Conservation (phyloP, 768 basidiomycete species). For the Rhizopogon salebrosus region DNA sequence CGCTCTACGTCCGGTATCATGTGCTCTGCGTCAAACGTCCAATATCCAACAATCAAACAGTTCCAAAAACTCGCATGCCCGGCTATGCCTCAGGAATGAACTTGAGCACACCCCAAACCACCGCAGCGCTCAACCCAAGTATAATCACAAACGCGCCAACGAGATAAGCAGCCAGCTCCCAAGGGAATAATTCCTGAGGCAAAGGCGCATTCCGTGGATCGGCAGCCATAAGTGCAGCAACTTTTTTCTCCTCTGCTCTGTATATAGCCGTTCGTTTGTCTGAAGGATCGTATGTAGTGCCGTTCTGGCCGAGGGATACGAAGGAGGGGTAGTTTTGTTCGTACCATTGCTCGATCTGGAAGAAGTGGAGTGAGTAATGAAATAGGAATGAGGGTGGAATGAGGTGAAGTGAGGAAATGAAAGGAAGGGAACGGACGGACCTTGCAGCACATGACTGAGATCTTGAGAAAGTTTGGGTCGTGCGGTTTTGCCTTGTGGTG, state of each 20-base stretch:
- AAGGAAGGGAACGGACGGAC: conserved; percentile 27
- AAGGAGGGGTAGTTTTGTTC: conserved; percentile 95
- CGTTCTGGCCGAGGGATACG: conserved; percentile 34
- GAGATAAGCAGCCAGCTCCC: conserved; percentile 27
- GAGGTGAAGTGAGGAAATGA: no score
- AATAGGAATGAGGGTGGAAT: no score
- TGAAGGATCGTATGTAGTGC: conserved; percentile 35
- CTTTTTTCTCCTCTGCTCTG: conserved; percentile 38
- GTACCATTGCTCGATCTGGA: conserved; percentile 87
- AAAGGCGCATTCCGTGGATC: background rate
- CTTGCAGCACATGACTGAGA: conserved; percentile 82
- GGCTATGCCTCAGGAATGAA: background rate
- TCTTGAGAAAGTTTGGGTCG: conserved; percentile 82
- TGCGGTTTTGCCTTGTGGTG: conserved; percentile 73
- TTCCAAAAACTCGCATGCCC: no score
- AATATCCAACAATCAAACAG: background rate
- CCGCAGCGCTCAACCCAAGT: conserved; percentile 17
- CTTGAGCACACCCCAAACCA: conserved; percentile 21
- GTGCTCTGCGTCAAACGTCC: no score
- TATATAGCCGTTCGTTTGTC: conserved; percentile 58
- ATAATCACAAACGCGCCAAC: conserved; percentile 22
- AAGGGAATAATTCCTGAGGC: conserved; percentile 15
- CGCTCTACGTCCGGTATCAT: no score
- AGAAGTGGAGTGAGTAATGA: conserved; percentile 12
- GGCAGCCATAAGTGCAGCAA: conserved; percentile 23